phyloP scores from a whole-genome alignment of 345 rosid genomes.

The Bretschneidera sinensis region DNA sequence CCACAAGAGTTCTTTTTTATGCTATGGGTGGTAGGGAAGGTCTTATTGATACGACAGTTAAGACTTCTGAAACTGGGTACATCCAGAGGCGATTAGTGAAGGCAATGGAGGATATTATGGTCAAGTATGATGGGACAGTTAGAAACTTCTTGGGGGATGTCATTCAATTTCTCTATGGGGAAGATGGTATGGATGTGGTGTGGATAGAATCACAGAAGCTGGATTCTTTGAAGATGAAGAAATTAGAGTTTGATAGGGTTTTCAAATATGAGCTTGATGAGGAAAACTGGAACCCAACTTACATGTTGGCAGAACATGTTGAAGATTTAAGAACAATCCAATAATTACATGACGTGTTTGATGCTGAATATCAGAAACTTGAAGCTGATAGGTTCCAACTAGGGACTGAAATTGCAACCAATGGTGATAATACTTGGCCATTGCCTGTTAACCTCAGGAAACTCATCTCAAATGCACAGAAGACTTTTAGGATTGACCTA shows the following conservation, averaged over 20 bases:
- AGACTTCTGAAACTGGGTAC: constrained; percentile 98
- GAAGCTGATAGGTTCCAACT: constrained; percentile 82
- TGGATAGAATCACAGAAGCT: constrained; percentile 96
- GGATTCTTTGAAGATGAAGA: constrained; percentile 91
- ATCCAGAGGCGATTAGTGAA: constrained; percentile 96
- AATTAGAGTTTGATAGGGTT: constrained; percentile 62
- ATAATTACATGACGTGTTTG: constrained; percentile 88
- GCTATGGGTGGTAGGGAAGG: constrained; percentile 99
- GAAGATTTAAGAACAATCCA: constrained; percentile 87
- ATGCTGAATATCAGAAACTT: constrained; percentile 90
- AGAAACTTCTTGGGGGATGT: constrained; percentile 97
- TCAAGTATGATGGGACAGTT: constrained; percentile 96
- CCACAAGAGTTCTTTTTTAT: constrained; percentile 98
- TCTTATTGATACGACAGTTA: constrained; percentile 97
- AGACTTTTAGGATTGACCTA: constrained; percentile 83
- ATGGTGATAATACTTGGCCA: constrained; percentile 91
- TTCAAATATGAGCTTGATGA: constrained; percentile 87
- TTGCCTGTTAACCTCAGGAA: constrained; percentile 92
- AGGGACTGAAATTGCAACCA: constrained; percentile 88
- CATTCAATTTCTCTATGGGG: constrained; percentile 96
- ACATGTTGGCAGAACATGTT: constrained; percentile 71
- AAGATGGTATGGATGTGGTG: constrained; percentile 98
- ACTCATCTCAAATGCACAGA: constrained; percentile 97
- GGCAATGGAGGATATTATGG: constrained; percentile 99
- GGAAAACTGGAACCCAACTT: constrained; percentile 79